A percentile compares a stretch with the other conserved stretches of the same genome.
These are phyloP conservation scores for Kregervanrija pseudodelftensis DNA, from an alignment of 805 yeast species.

Conservation along the genomic window DNA sequence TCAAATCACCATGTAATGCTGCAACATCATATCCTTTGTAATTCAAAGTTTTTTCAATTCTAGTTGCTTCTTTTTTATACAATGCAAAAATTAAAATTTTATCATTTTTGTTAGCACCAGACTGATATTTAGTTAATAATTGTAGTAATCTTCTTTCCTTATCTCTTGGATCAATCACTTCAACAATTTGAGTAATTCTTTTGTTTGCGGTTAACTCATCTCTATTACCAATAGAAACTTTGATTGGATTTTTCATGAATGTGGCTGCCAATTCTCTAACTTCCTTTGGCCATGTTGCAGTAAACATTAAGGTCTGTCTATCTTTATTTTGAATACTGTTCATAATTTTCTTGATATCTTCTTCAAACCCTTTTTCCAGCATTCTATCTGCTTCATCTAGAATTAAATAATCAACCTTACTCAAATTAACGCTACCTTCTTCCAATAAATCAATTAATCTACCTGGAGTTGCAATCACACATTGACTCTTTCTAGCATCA, in stretches of 20 bases:
- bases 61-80: slow-evolving; percentile 92
- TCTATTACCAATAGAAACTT: slow-evolving; percentile 87
- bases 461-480: slow-evolving; percentile 98
- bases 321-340: slow-evolving; percentile 39
- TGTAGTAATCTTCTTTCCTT: slow-evolving; percentile 75
- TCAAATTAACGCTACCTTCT: slow-evolving; percentile 74
- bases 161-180: slow-evolving; percentile 75
- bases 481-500: slow-evolving; percentile 57
- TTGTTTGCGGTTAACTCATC: slow-evolving; percentile 94
- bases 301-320: slow-evolving; percentile 95
- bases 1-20: slow-evolving; percentile 93
- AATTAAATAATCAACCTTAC: slow-evolving; percentile 67
- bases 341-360: slow-evolving; percentile 83
- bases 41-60: slow-evolving; percentile 72
- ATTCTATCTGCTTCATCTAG: slow-evolving; percentile 98
- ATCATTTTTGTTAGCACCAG: slow-evolving; percentile 58
- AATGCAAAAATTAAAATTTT: slow-evolving; percentile 88
- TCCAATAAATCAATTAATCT: slow-evolving; percentile 84
- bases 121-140: slow-evolving; percentile 66
- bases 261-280: slow-evolving; percentile 86
- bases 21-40: slow-evolving; percentile 75
- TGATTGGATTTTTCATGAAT: slow-evolving; percentile 81
- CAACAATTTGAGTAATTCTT: slow-evolving; percentile 88
- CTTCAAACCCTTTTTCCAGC: slow-evolving; percentile 97
- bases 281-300: slow-evolving; percentile 99